Base-by-base conservation (phyloP, 2,329 filamentous ascomycete genomes). In the Xenoacremonium recifei region DNA sequence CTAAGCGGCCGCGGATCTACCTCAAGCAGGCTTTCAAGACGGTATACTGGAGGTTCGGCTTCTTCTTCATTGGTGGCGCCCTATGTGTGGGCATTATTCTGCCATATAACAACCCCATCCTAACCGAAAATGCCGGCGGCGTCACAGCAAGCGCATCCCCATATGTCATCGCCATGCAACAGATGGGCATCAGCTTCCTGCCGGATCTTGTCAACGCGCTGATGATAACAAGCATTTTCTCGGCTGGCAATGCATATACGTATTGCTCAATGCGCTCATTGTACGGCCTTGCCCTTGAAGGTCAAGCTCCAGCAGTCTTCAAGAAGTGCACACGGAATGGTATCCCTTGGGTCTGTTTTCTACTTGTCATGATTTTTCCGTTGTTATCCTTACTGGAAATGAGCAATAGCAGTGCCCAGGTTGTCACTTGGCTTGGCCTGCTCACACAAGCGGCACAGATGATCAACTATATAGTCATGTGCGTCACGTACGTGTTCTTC, bases 1-100 rank as follows among this genome's bases (percentile, higher is more conserved):
- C 35, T 16, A 23, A 37, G 21, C 21, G 18, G 53, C 83, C 83
- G 1, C 77, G 82, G 16, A 67, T 66, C 18, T 75, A 81, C n/a
- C 76, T 89, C 61, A 85, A 84, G 0, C 78, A 75, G 43, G 85
- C 85, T 2, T 87, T 79, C 63, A 86, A 85, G 47, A 78, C 80
- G 30, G 84, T 88, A 6, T 87, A 88, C 65, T 87, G 85, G 60
- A 80, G 85, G 39, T 69, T 89, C 32, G 80, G 81, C 1, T 68
- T 77, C 2, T 89, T 89, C 64, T 89, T 87, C 65, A 76, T 86
- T 35, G 73, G 86, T 5, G 84, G 19, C n/a, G 35, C 35, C 13
- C 20, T 37, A 6, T n/a, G 11, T 19, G 35, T 37, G 6, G 35
- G 35, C n/a, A 37, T 37, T 27, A 6, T 37, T 4, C 13, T 37